Evolutionary conservation across 2,329 filamentous ascomycete species (phyloP).

Genomic region (Eutypa lata): DNA sequence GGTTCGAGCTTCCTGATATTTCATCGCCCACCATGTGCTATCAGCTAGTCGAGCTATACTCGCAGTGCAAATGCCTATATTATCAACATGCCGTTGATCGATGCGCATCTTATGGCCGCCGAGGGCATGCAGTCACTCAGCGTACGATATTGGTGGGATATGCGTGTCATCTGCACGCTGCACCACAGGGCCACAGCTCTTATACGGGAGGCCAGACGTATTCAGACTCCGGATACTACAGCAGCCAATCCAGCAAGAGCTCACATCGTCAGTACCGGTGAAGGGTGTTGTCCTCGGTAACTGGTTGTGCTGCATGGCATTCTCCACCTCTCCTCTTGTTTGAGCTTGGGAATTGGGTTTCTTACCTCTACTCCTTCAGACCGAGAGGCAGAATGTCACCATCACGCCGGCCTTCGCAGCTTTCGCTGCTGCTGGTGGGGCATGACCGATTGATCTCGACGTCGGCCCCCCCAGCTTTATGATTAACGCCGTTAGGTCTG

Average conservation of each 20-base stretch:
- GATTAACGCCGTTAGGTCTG: constrained; percentile 5
- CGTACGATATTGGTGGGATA: constrained; percentile 82
- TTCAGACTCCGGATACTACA: constrained; percentile 55
- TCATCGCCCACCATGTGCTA: constrained; percentile 65
- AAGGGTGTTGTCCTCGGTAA: constrained; percentile 52
- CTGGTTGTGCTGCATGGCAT: constrained; percentile 41
- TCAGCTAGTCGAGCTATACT: constrained; percentile 80
- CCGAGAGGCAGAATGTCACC: constrained; percentile 28
- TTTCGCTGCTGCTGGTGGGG: constrained; percentile 47
- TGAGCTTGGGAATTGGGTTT: constrained; percentile 43
- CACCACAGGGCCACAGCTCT: constrained; percentile 33
- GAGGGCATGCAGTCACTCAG: constrained; percentile 68
- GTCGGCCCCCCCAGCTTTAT: constrained; percentile 31
- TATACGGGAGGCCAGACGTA: constrained; percentile 40
- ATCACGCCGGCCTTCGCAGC: constrained; percentile 42
- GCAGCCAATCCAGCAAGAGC: constrained; percentile 43
- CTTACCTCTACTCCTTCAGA: constrained; percentile 47
- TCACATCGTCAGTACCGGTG: constrained; percentile 43
- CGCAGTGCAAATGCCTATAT: constrained; percentile 84
- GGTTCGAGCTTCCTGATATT: background rate
- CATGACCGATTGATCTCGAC: constrained; percentile 39
- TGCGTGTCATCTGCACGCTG: constrained; percentile 60
- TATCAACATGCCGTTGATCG: constrained; percentile 84
- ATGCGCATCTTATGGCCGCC: constrained; percentile 71
- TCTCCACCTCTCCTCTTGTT: constrained; percentile 40